phyloP scores from a whole-genome alignment of 1,284 basidiomycete genomes.

The Microstroma glucosiphilum region DNA sequence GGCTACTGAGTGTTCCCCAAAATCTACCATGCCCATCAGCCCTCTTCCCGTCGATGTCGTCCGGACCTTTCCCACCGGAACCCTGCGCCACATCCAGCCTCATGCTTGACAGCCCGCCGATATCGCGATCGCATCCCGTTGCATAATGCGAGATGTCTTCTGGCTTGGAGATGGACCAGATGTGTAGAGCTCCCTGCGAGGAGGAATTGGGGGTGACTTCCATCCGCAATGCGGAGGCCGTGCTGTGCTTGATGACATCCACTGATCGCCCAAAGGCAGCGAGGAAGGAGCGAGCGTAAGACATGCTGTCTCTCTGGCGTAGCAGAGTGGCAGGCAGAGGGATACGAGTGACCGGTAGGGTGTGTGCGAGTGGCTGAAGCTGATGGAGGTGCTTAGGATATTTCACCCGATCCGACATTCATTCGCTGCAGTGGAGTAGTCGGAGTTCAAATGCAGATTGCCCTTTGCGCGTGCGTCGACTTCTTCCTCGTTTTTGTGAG shows the following conservation, averaged over 20 bases:
- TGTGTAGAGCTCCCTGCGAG: slow-evolving; percentile 23
- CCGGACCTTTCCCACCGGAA: too few relatives aligned
- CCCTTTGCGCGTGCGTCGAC: too few relatives aligned
- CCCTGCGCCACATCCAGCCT: slow-evolving; percentile 18
- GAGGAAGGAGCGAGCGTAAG: slow-evolving; percentile 24
- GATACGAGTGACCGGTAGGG: too few relatives aligned
- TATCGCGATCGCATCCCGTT: slow-evolving; percentile 72
- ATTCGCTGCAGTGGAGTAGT: too few relatives aligned
- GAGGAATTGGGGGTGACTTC: slow-evolving; percentile 32
- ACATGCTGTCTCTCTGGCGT: slow-evolving; percentile 22
- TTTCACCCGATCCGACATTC: too few relatives aligned
- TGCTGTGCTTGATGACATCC: slow-evolving; percentile 27
- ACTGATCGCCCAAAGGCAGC: slow-evolving; percentile 40
- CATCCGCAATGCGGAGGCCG: slow-evolving; percentile 37
- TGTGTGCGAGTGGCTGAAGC: too few relatives aligned
- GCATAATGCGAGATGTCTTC: slow-evolving; percentile 54
- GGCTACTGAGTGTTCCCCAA: slow-evolving; percentile 48
- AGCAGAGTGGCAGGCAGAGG: too few relatives aligned
- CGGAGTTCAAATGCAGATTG: too few relatives aligned
- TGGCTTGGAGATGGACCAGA: slow-evolving; percentile 29
- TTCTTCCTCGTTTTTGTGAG: too few relatives aligned
- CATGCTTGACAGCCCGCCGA: slow-evolving; percentile 71
- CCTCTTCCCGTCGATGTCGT: too few relatives aligned
- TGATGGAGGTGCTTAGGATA: too few relatives aligned
- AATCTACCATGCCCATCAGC: slow-evolving; percentile 39